Evolutionary conservation across 169 alveolate genomes (phyloP).

Genomic region (Toxoplasma gondii): DNA sequence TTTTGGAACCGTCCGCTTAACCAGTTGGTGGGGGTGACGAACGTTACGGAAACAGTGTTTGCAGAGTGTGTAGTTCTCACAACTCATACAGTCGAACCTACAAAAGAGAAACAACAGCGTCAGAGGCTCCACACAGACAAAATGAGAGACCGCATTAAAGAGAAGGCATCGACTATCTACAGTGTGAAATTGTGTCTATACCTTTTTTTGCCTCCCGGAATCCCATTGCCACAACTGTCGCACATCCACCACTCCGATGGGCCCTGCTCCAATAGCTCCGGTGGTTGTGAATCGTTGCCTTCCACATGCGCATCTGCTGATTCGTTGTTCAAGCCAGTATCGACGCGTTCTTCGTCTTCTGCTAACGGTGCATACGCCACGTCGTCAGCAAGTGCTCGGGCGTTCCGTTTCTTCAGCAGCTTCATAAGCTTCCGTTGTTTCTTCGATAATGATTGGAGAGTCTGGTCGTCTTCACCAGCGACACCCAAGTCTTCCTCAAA

Average conservation of each 20-base stretch:
- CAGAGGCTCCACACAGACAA: background rate
- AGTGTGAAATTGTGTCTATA: background rate
- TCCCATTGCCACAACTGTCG: constrained; percentile 81
- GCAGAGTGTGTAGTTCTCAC: constrained; percentile 89
- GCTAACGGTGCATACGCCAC: constrained; percentile 55
- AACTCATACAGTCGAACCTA: constrained; percentile 86
- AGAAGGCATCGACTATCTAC: background rate
- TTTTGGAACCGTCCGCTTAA: constrained; percentile 62
- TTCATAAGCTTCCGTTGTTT: constrained; percentile 63
- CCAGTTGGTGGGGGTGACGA: constrained; percentile 68
- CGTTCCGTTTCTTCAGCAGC: constrained; percentile 61
- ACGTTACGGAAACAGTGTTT: constrained; percentile 77
- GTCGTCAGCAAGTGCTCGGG: constrained; percentile 24
- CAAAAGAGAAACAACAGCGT: background rate
- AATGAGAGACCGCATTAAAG: background rate
- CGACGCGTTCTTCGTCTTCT: constrained; percentile 36
- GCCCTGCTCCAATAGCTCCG: background rate
- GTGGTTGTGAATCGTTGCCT: background rate
- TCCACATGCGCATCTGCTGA: background rate
- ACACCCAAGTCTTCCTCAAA: constrained; percentile 66
- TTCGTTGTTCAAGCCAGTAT: background rate
- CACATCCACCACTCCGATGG: constrained; percentile 45
- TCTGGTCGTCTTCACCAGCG: background rate
- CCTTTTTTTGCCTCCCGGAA: constrained; percentile 80
- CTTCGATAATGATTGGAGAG: constrained; percentile 19